Percentiles rank a stretch among this genome's conserved stretches.
Evolutionary conservation across 805 yeast species (phyloP).

Genomic region (Teunomyces lycoperdinae): DNA sequence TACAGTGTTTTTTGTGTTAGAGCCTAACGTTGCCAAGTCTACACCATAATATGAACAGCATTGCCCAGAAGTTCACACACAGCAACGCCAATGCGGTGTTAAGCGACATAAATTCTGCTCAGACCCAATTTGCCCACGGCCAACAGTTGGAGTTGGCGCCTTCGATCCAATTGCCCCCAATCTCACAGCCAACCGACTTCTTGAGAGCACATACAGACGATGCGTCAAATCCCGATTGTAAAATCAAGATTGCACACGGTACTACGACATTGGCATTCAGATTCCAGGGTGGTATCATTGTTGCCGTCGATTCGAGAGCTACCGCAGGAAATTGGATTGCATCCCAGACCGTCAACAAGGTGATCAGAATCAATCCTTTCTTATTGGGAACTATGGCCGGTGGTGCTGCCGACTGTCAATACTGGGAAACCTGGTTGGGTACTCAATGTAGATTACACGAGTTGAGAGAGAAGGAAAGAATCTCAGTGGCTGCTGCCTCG

Average conservation of each 20-base stretch:
- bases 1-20: neutral
- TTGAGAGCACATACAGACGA: conserved; percentile 98
- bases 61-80: conserved; percentile 37
- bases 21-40: neutral
- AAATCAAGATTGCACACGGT: conserved; percentile 96
- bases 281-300: conserved; percentile 91
- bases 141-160: conserved; percentile 50
- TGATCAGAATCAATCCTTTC: conserved; percentile 93
- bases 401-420: conserved; percentile 99
- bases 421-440: conserved; percentile 99
- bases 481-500: conserved; percentile 94
- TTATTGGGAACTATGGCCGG: conserved; percentile 98
- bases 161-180: conserved; percentile 71
- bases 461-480: conserved; percentile 89
- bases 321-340: conserved; percentile 98
- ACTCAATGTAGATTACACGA: conserved; percentile 94
- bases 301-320: conserved; percentile 97
- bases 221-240: conserved; percentile 86
- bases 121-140: conserved; percentile 15
- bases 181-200: conserved; percentile 85
- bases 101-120: conserved; percentile 29
- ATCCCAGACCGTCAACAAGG: conserved; percentile 96
- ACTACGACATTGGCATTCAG: conserved; percentile 98
- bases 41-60: conserved; percentile 30
- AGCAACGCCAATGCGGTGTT: conserved; percentile 24